Percentiles rank a stretch among this genome's conserved stretches.
Conservation (phyloP, 441 rosid species). For the Gossypium davidsonii region DNA sequence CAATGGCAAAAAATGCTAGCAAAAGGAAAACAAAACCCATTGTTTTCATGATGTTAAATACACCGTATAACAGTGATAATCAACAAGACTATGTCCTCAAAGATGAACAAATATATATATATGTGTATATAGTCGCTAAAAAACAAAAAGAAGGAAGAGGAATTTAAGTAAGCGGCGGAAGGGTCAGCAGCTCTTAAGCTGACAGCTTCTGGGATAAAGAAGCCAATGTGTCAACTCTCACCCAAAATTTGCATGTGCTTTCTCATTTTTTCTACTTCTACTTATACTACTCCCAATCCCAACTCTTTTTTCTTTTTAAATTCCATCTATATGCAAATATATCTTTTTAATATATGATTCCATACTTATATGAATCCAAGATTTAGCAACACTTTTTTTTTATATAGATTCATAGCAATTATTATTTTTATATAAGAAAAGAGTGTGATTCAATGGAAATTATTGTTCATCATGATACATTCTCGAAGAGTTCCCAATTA, state of each 20-base stretch:
- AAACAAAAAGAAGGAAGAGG: neutral
- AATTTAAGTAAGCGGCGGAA: conserved; percentile 7
- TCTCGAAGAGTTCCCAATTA: neutral
- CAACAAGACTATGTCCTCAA: neutral
- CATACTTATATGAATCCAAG: neutral
- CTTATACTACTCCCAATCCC: neutral
- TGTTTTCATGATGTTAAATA: neutral
- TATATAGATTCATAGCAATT: too few species aligned
- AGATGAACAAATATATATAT: neutral
- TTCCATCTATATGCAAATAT: neutral
- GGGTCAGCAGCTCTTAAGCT: neutral
- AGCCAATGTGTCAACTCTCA: conserved; percentile 5
- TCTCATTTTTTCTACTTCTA: neutral
- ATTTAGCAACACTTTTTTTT: neutral
- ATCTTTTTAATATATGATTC: neutral
- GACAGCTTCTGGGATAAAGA: neutral
- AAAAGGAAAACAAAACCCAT: conserved; percentile 16
- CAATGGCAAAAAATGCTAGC: conserved; percentile 3
- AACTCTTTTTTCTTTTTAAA: neutral
- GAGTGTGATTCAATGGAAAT: neutral
- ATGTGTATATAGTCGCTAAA: neutral
- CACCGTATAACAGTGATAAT: neutral
- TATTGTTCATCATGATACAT: neutral
- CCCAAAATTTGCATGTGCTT: neutral
- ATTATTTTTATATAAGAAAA: too few species aligned